Percentiles rank a stretch among this genome's conserved stretches.
Evolutionary conservation across 192 early-diverging fungal genomes (phyloP).

Genomic region (Podila horticola): DNA sequence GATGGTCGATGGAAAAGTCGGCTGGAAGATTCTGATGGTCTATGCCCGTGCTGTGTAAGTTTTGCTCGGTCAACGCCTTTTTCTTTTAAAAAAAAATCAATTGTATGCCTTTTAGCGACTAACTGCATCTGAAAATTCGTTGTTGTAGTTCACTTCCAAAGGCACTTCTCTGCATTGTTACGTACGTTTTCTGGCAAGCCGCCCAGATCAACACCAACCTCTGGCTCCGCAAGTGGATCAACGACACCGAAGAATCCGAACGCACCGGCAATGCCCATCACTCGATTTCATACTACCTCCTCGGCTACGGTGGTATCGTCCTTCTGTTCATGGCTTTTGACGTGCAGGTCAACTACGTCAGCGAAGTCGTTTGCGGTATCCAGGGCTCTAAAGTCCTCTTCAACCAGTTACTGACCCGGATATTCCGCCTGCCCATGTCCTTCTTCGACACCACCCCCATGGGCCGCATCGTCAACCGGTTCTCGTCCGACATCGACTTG

Average conservation of each 20-base stretch:
- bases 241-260: slow-evolving; percentile 20
- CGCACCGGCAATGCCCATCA: slow-evolving; percentile 18
- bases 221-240: slow-evolving; percentile 42
- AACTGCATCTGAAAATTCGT: not conserved
- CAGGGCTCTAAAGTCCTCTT: slow-evolving; percentile 66
- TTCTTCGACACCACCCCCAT: slow-evolving; percentile 91
- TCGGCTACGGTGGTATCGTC: slow-evolving; percentile 66
- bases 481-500: slow-evolving; percentile 84
- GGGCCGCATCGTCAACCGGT: slow-evolving; percentile 78
- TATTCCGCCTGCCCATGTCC: slow-evolving; percentile 74
- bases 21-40: slow-evolving; percentile 76
- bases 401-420: not conserved
- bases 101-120: too few relatives aligned
- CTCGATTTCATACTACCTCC: slow-evolving; percentile 65
- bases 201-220: slow-evolving; percentile 31
- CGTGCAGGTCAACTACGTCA: slow-evolving; percentile 27
- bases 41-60: slow-evolving; percentile 82
- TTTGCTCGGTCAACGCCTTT: too few relatives aligned
- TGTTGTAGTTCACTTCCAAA: not conserved
- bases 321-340: slow-evolving; percentile 27
- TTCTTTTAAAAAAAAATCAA: too few relatives aligned
- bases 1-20: slow-evolving; percentile 80
- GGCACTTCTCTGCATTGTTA: slow-evolving; percentile 14
- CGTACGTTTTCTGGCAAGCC: slow-evolving; percentile 15
- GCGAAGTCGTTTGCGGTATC: slow-evolving; percentile 57